phyloP scores from a whole-genome alignment of 495 filamentous ascomycete species.

The Aspergillus taichungensis region DNA sequence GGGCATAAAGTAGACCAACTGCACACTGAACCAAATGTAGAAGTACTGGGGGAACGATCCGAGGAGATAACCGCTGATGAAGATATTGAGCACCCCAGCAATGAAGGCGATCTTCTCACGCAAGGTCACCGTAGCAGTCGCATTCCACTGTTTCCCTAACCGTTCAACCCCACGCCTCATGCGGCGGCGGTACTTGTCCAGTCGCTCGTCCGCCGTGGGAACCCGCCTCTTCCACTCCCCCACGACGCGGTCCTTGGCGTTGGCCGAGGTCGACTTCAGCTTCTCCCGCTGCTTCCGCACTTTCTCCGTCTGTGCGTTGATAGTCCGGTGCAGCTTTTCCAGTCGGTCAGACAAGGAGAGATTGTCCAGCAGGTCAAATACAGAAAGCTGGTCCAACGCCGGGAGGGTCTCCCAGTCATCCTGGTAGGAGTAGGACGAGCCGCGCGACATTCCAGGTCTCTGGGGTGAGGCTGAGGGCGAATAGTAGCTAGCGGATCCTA shows the following conservation, averaged over 20 bases:
- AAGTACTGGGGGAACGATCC: constrained; percentile 80
- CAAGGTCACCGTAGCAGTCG: constrained; percentile 74
- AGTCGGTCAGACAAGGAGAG: constrained; percentile 80
- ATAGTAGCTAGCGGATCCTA: constrained; percentile 17
- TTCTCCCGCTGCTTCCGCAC: constrained; percentile 75
- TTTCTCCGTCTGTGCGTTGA: constrained; percentile 75
- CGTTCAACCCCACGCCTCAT: constrained; percentile 86
- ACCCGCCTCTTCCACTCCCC: constrained; percentile 79
- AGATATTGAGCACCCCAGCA: constrained; percentile 90
- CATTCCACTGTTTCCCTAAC: constrained; percentile 75
- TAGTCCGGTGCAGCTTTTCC: constrained; percentile 73
- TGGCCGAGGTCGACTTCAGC: constrained; percentile 48
- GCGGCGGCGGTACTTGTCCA: constrained; percentile 79
- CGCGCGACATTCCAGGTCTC: constrained; percentile 47
- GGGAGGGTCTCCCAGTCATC: constrained; percentile 86
- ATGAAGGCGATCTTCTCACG: constrained; percentile 97
- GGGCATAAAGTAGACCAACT: constrained; percentile 91
- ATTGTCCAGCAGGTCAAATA: constrained; percentile 92
- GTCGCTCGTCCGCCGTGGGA: constrained; percentile 81
- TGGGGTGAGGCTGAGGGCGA: constrained; percentile 30
- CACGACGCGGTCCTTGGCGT: constrained; percentile 64
- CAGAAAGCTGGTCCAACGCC: constrained; percentile 81
- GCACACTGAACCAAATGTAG: constrained; percentile 82
- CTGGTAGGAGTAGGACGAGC: constrained; percentile 69
- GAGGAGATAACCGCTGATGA: constrained; percentile 89